Percentiles rank a stretch among this genome's conserved stretches.
Evolutionary conservation across 1,139 yeast genomes (phyloP).

Genomic region (Pneumocystis wakefieldiae): DNA sequence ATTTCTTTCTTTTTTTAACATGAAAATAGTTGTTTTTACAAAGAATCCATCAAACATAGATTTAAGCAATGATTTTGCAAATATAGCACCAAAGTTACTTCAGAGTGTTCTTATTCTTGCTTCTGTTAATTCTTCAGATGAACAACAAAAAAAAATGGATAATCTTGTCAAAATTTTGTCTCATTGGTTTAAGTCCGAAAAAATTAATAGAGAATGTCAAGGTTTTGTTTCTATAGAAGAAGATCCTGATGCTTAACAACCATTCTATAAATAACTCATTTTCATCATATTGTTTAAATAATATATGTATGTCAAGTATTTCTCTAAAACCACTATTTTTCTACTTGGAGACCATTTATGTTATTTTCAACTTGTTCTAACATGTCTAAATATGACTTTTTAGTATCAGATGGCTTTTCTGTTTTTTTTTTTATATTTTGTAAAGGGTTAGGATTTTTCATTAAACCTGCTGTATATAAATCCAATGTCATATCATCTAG

Average conservation of each 20-base stretch:
- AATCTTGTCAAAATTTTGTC: constrained; percentile 20
- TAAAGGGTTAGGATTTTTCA: not conserved
- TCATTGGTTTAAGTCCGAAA: constrained; percentile 8
- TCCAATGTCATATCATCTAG: not conserved
- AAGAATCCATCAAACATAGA: constrained; percentile 5
- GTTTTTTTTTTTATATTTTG: not conserved
- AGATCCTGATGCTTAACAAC: not conserved
- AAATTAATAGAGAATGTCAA: constrained; percentile 8
- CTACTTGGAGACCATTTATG: not conserved
- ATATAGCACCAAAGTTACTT: constrained; percentile 29
- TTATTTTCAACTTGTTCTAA: not conserved
- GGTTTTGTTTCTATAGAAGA: constrained; percentile 2
- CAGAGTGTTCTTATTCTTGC: constrained; percentile 45
- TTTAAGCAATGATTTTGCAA: constrained; percentile 14
- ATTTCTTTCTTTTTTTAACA: constrained; percentile 27
- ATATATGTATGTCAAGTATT: not conserved
- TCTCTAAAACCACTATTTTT: not conserved
- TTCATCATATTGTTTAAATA: not conserved
- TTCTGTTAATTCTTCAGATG: constrained; percentile 37
- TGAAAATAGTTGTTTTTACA: constrained; percentile 5
- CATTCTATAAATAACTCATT: not conserved
- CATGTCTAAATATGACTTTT: not conserved
- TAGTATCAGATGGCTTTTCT: not conserved
- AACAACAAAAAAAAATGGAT: constrained; percentile 39
- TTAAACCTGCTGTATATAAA: not conserved